Base-by-base conservation (phyloP, 1,284 basidiomycete species). In the Heterobasidion occidentale region DNA sequence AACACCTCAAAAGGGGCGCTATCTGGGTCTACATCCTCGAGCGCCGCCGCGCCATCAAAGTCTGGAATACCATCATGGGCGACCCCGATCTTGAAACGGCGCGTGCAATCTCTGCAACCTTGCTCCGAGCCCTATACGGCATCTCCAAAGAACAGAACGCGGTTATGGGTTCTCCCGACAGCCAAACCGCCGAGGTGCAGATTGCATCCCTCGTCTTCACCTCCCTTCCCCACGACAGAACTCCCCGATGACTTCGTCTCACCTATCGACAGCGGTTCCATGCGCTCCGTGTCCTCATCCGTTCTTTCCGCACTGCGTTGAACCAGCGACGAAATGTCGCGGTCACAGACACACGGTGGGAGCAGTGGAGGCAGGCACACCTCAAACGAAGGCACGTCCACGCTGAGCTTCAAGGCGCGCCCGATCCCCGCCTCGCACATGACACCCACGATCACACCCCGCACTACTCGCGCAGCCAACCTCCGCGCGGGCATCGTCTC, bases 11-110 rank as follows among this genome's bases (percentile, higher is more conserved):
- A 42, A 90, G 88, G 63, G 89, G 87, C 56, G 86, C 89, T 17
- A 87, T 90, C 33, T 90, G 90, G 88, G 88, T 92, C 20, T 92
- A 90, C 69, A 85, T 92, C 47, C 83, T 92, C 59, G 89, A 90
- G 66, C 81, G 88, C 46, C 76, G 84, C 52, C 81, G 85, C 47
- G 86, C 89, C 14, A 84, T 91, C 48, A 81, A 89, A 68, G 85
- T 90, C 54, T 86, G 85, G 78, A 73, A 80, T 52, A 81, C 84
- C 6, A 79, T 92, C 63, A 88, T 90, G 79, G 84, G 86, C 56
- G 70, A 81, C 68, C 62, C 68, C 46, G 83, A 88, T 66, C 82
- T 84, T 34, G 75, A 75, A 44, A 64, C 77, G 15, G 86, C 86
- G 1, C 75, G 77, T 36, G 57, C 68, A 54, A 71, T 78, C 52